Conservation (phyloP, 2,329 filamentous ascomycete genomes). For the Xylariales sp. region DNA sequence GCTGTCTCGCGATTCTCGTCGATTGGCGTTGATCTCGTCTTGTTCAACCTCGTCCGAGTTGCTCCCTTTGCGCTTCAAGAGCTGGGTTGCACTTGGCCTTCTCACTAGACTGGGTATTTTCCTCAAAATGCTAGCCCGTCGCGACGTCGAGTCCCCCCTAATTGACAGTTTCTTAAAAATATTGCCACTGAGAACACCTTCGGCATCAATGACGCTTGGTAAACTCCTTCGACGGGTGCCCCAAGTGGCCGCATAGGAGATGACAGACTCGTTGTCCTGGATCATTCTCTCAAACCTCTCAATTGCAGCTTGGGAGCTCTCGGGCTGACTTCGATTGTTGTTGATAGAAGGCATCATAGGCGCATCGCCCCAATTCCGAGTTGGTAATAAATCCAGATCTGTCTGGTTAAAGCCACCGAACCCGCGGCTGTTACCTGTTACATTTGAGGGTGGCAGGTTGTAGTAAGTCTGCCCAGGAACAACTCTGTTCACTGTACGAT, state of each 20-base stretch:
- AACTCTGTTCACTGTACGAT: slow-evolving; percentile 45
- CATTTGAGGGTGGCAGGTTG: neutral
- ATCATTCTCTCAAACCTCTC: slow-evolving; percentile 46
- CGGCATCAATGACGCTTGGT: slow-evolving; percentile 54
- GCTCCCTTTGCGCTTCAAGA: slow-evolving; percentile 21
- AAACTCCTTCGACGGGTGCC: slow-evolving; percentile 65
- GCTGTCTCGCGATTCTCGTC: slow-evolving; percentile 39
- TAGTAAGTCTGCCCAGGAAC: slow-evolving; percentile 48
- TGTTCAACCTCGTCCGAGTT: slow-evolving; percentile 4
- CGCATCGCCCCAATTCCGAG: slow-evolving; percentile 44
- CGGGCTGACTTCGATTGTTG: slow-evolving; percentile 37
- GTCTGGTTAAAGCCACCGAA: slow-evolving; percentile 35
- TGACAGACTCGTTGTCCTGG: slow-evolving; percentile 52
- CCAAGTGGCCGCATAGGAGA: slow-evolving; percentile 64
- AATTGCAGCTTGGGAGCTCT: slow-evolving; percentile 50
- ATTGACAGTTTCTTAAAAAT: slow-evolving; percentile 60
- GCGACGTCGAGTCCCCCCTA: slow-evolving; percentile 32
- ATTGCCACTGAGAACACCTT: slow-evolving; percentile 55
- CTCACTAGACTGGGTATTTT: slow-evolving; percentile 46
- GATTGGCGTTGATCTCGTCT: slow-evolving; percentile 15
- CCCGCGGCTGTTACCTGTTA: too few relatives aligned
- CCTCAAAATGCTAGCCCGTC: slow-evolving; percentile 51
- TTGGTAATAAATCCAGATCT: slow-evolving; percentile 46
- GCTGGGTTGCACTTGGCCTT: slow-evolving; percentile 42
- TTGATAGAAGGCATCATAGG: slow-evolving; percentile 36